Percentiles rank a stretch among this genome's conserved stretches.
These are phyloP conservation scores for Saprolegnia parasitica DNA, from an alignment of 352 stramenopile species.

Conservation along the genomic window DNA sequence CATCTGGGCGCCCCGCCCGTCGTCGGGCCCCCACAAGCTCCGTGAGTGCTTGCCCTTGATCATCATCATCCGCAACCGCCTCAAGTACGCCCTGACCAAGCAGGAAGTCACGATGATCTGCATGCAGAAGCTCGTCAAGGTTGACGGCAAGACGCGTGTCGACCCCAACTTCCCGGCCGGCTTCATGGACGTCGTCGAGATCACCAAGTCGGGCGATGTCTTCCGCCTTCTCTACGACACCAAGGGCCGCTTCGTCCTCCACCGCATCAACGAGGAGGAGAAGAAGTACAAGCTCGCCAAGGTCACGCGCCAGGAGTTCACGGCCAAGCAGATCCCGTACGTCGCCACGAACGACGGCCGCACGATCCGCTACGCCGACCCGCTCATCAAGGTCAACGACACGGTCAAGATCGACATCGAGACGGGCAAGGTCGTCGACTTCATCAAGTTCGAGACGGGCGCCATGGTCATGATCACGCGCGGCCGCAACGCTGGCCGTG, in stretches of 20 bases:
- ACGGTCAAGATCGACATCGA: slow-evolving; percentile 98
- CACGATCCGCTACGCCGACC: slow-evolving; percentile 98
- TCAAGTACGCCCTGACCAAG: slow-evolving; percentile 99
- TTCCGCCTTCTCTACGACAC: slow-evolving; percentile 98
- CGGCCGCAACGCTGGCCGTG: slow-evolving; percentile 95
- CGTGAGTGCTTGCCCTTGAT: slow-evolving; percentile 97
- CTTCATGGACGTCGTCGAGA: slow-evolving; percentile 99
- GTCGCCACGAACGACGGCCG: slow-evolving; percentile 98
- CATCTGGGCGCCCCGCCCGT: slow-evolving; percentile 92
- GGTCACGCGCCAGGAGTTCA: slow-evolving; percentile 94
- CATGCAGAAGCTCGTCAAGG: slow-evolving; percentile 99
- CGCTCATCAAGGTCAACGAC: slow-evolving; percentile 98
- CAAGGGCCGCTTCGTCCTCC: slow-evolving; percentile 98
- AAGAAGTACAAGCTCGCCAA: slow-evolving; percentile 99
- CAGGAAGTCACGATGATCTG: slow-evolving; percentile 99
- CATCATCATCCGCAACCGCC: slow-evolving; percentile 98
- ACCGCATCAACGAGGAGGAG: slow-evolving; percentile 95
- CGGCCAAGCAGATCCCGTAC: slow-evolving; percentile 96
- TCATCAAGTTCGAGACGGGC: slow-evolving; percentile 98
- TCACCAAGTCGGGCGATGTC: slow-evolving; percentile 95
- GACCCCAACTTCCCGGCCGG: slow-evolving; percentile 97
- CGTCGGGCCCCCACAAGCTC: slow-evolving; percentile 96
- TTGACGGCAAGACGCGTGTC: slow-evolving; percentile 95
- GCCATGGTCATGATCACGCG: slow-evolving; percentile 97
- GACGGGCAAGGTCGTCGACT: slow-evolving; percentile 96